phyloP scores from a whole-genome alignment of 805 yeast species.

The Zygoascus flipseniorum region DNA sequence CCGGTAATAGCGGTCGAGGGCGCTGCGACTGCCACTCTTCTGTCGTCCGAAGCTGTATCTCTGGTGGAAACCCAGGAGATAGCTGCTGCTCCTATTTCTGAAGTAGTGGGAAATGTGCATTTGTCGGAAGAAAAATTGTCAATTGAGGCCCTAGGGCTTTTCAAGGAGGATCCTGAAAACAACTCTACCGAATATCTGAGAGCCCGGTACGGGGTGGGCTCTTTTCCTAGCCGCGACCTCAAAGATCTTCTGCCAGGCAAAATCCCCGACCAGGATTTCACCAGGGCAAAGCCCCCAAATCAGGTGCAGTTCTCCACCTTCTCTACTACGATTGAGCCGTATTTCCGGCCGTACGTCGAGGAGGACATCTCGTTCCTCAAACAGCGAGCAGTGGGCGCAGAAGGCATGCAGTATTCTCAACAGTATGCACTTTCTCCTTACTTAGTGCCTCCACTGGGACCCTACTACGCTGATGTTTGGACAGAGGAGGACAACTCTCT shows the following conservation, averaged over 20 bases:
- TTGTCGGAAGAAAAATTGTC: neutral
- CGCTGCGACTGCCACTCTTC: neutral
- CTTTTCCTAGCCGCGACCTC: conserved; percentile 77
- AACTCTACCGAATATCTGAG: conserved; percentile 70
- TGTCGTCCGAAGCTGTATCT: neutral
- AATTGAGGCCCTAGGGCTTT: conserved; percentile 59
- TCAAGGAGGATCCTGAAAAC: conserved; percentile 44
- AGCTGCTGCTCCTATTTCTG: conserved; percentile 47
- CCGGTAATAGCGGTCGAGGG: conserved; percentile 2
- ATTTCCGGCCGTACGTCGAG: conserved; percentile 64
- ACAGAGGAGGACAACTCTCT: conserved; percentile 56
- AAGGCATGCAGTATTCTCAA: conserved; percentile 14
- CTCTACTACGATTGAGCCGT: conserved; percentile 77
- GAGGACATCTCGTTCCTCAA: conserved; percentile 74
- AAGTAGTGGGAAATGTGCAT: conserved; percentile 56
- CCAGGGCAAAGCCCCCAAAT: conserved; percentile 73
- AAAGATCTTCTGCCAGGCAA: conserved; percentile 74
- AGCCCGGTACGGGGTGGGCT: conserved; percentile 75
- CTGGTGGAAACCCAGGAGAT: neutral
- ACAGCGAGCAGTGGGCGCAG: conserved; percentile 42
- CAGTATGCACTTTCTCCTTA: conserved; percentile 42
- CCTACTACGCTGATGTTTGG: conserved; percentile 77
- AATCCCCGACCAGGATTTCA: conserved; percentile 79
- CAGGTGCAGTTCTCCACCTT: conserved; percentile 91
- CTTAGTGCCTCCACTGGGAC: conserved; percentile 79